Conservation (phyloP, 2,329 filamentous ascomycete species). For the Aspergillus puulaauensis region DNA sequence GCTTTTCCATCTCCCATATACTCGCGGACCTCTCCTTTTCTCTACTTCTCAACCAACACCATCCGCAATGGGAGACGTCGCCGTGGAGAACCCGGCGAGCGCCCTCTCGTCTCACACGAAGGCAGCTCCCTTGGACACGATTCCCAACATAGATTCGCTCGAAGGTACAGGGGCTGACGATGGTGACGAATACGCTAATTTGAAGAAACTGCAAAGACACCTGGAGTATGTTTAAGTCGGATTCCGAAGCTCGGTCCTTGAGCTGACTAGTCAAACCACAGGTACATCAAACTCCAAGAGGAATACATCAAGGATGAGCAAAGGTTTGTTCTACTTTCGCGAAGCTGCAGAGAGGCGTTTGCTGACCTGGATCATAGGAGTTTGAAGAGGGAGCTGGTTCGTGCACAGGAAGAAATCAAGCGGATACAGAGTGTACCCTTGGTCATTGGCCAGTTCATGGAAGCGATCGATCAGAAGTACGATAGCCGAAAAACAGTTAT, state of each 20-base stretch:
- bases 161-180: constrained; percentile 79
- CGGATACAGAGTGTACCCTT: constrained; percentile 97
- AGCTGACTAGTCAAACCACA: constrained; percentile 37
- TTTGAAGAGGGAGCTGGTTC: constrained; percentile 93
- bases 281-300: constrained; percentile 95
- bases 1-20: background rate
- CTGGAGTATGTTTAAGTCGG: constrained; percentile 66
- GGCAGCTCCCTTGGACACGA: constrained; percentile 70
- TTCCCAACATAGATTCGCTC: constrained; percentile 86
- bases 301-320: constrained; percentile 99
- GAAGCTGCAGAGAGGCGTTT: background rate
- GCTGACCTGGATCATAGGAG: constrained; percentile 57
- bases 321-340: constrained; percentile 53
- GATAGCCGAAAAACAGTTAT: constrained; percentile 23
- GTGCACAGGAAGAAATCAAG: constrained; percentile 99
- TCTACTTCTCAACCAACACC: background rate
- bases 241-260: background rate
- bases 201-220: constrained; percentile 96
- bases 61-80: constrained; percentile 75
- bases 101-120: constrained; percentile 77
- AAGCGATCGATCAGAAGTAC: constrained; percentile 98
- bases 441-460: constrained; percentile 99
- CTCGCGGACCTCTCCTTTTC: background rate
- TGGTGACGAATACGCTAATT: constrained; percentile 87
- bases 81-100: constrained; percentile 78